Percentiles rank a stretch among this genome's conserved stretches.
Conservation (phyloP, 2,329 filamentous ascomycete species). For the Xylaria sp. region DNA sequence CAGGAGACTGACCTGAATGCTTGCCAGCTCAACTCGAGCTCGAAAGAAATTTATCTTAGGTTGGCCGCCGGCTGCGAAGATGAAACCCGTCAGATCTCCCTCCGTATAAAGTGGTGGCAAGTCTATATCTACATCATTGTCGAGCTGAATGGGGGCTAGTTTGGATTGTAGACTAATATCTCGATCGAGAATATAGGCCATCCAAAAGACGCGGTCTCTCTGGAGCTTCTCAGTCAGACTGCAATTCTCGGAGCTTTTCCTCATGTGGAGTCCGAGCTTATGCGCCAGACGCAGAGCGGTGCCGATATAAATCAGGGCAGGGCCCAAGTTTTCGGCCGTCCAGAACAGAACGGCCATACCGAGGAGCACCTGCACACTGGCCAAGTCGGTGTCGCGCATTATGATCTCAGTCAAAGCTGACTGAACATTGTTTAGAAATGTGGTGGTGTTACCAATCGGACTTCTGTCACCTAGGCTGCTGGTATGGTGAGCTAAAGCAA, state of each 20-base stretch:
- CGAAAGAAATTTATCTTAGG: conserved; percentile 53
- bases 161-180: conserved; percentile 51
- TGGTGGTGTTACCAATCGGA: conserved; percentile 28
- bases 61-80: conserved; percentile 50
- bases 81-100: conserved; percentile 50
- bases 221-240: conserved; percentile 28
- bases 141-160: conserved; percentile 52
- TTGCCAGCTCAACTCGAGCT: conserved; percentile 52
- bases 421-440: conserved; percentile 53
- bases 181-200: conserved; percentile 47
- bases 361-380: conserved; percentile 44
- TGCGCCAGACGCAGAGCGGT: conserved; percentile 45
- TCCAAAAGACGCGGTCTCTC: conserved; percentile 45
- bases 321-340: conserved; percentile 39
- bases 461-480: conserved; percentile 40
- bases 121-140: conserved; percentile 54
- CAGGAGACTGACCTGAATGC: no score
- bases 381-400: conserved; percentile 39
- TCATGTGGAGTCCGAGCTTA: conserved; percentile 37
- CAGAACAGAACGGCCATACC: conserved; percentile 43
- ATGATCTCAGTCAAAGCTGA: conserved; percentile 44
- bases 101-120: conserved; percentile 47
- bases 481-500: conserved; percentile 50
- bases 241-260: conserved; percentile 24
- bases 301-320: conserved; percentile 40